Evolutionary conservation across 2,329 filamentous ascomycete species (phyloP), one percentile per base, ranked within the genome.

Genomic region (Exophiala aquamarina): DNA sequence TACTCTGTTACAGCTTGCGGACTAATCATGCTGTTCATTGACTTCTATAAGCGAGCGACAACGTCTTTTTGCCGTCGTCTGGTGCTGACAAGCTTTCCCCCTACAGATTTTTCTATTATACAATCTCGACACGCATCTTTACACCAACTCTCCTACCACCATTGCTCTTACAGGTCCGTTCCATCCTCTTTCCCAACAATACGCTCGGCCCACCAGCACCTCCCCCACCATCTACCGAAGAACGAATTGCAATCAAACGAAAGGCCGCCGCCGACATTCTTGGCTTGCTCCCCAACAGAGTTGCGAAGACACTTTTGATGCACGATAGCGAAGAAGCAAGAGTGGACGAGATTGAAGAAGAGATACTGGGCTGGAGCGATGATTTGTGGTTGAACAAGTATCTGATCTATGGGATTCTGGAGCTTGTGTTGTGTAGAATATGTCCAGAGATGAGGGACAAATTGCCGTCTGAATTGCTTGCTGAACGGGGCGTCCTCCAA

Each of bases 301-400:
- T 79, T 35, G 67, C 70, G 45, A 62, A 62, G 53, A 61, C 54
- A n/a, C 70, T 75, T 45, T 73, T 77, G 52, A 53, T 56, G 47
- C 50, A 35, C 28, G 71, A 78, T 45, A 67, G 71, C 52, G 70
- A 69, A 39, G 71, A 81, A 47, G 67, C 82, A 36, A 67, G 31
- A 42, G 71, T 77, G 17, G 71, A 79, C 42, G 69, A 72, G 52
- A 70, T 89, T 54, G 81, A 84, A 61, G 72, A 73, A 44, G 71
- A 73, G 18, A 72, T 90, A 36, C 74, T 97, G 37, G 82, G 86
- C 59, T 74, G 91, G 29, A 84, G 95, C 57, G 81, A 79, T 13
- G 90, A 96, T 67, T 75, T 79, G 41, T 95, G 95, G 70, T 86
- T 90, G 69, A 98, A 98, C 70, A 94, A 91, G 71, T 90, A 96